Conservation (phyloP, 768 basidiomycete species). For the Peribolospora kevripleyi region DNA sequence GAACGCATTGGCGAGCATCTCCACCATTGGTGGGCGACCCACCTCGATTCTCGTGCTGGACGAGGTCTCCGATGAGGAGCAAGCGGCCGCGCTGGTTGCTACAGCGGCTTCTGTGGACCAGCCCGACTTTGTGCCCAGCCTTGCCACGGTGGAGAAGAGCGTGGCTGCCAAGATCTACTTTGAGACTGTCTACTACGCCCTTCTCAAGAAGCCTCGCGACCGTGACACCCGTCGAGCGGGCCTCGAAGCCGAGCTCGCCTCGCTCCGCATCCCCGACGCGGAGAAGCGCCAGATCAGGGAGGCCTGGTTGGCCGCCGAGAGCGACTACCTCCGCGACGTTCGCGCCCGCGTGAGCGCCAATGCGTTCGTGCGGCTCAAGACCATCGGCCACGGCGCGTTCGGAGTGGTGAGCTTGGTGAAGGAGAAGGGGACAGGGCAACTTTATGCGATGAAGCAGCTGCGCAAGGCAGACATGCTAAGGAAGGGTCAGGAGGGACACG, state of each 20-base stretch:
- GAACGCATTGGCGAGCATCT: not conserved
- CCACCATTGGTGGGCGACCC: not conserved
- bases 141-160: constrained; percentile 78
- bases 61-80: not conserved
- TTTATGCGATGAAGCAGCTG: constrained; percentile 96
- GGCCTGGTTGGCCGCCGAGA: constrained; percentile 69
- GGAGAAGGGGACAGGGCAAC: constrained; percentile 48
- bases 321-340: constrained; percentile 61
- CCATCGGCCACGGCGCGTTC: constrained; percentile 92
- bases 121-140: constrained; percentile 50
- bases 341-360: constrained; percentile 59
- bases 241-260: constrained; percentile 66
- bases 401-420: constrained; percentile 82
- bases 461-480: constrained; percentile 14
- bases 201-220: constrained; percentile 60
- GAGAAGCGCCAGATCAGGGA: constrained; percentile 48
- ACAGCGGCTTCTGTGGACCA: constrained; percentile 10
- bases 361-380: constrained; percentile 71
- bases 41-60: not conserved
- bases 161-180: constrained; percentile 83
- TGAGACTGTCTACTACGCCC: constrained; percentile 65
- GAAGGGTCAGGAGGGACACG: constrained; percentile 91
- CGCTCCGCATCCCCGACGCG: constrained; percentile 29
- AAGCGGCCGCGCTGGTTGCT: not conserved
- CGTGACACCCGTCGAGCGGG: constrained; percentile 62